phyloP scores from a whole-genome alignment of 2,329 filamentous ascomycete species.

The Colletotrichum noveboracense region DNA sequence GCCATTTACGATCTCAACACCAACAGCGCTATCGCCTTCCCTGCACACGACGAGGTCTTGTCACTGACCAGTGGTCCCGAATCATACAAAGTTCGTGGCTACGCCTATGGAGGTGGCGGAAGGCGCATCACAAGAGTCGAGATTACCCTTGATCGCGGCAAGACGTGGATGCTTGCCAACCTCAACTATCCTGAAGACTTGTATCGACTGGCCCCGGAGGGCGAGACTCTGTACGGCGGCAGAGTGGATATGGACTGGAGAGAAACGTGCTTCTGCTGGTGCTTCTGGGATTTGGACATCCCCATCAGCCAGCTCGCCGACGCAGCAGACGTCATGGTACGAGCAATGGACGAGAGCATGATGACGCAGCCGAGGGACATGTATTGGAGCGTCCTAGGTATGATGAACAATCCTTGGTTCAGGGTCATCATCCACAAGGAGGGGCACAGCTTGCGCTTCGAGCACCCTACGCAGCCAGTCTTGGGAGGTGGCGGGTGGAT shows the following conservation, averaged over 20 bases:
- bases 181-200: constrained; percentile 86
- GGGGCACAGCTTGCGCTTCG: constrained; percentile 68
- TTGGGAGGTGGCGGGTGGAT: constrained; percentile 87
- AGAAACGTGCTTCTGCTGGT: constrained; percentile 88
- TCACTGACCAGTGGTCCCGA: constrained; percentile 40
- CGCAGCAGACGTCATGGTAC: constrained; percentile 77
- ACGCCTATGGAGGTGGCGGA: constrained; percentile 90
- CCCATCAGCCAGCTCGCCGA: constrained; percentile 63
- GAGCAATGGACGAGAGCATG: constrained; percentile 91
- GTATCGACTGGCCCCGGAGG: constrained; percentile 69
- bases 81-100: constrained; percentile 74
- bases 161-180: constrained; percentile 77
- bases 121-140: constrained; percentile 82
- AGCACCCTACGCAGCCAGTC: constrained; percentile 86
- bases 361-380: constrained; percentile 88
- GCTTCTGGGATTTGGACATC: constrained; percentile 83
- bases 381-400: constrained; percentile 94
- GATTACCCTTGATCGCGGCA: constrained; percentile 82
- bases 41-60: constrained; percentile 77
- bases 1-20: constrained; percentile 91
- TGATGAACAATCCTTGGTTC: constrained; percentile 99
- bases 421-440: constrained; percentile 78
- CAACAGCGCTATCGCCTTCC: constrained; percentile 83
- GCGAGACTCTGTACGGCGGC: constrained; percentile 74
- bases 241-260: constrained; percentile 81